Base-by-base conservation (phyloP, 495 filamentous ascomycete genomes). In the Zalerion maritima region DNA sequence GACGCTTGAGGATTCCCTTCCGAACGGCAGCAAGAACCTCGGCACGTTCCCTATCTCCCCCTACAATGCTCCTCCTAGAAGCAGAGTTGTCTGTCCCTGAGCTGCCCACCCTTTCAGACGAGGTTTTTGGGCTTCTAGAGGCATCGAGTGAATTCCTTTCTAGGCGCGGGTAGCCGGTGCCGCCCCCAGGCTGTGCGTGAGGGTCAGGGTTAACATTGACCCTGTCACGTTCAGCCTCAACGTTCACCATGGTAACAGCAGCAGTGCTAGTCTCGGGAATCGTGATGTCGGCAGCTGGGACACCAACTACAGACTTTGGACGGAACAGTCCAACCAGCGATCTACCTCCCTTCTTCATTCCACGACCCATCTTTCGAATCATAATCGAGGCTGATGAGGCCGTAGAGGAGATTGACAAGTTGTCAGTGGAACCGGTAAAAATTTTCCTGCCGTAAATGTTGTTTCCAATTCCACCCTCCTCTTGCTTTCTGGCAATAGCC, bases 321-420 rank as follows among this genome's bases (percentile, higher is more conserved):
- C 89, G 67, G 58, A 99, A 99, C 6, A 99, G 61, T 16, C 89
- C 89, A 42, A 93, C 91, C 25, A 99, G 67, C 6, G 86, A 94
- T 18, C 85, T 64, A 14, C 75, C 78, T 11, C 79, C 75, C 52
- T 82, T 86, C 69, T 93, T 99, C 76, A 94, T 78, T 13, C 91
- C 86, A 36, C 82, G 80, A 42, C 89, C 91, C 91, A 99, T 96
- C 63, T 99, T 99, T 17, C 89, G 74, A 45, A 99, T 86, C 89
- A 99, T 99, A 38, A 99, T 78, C 20, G 91, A 96, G 14, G 89
- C 89, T 13, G 89, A 99, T 5, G 91, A 96, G 17, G 89, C 89
- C 11, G 89, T 96, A 8, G 91, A 96, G 3, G 87, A 94, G 31
- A 99, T 84, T 2, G 91, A 96, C 10, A 99, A 51, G 36, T 96